Evolutionary conservation across 352 stramenopile species (phyloP), one percentile per base, ranked within the genome.

Genomic region (Pythium apleroticum): DNA sequence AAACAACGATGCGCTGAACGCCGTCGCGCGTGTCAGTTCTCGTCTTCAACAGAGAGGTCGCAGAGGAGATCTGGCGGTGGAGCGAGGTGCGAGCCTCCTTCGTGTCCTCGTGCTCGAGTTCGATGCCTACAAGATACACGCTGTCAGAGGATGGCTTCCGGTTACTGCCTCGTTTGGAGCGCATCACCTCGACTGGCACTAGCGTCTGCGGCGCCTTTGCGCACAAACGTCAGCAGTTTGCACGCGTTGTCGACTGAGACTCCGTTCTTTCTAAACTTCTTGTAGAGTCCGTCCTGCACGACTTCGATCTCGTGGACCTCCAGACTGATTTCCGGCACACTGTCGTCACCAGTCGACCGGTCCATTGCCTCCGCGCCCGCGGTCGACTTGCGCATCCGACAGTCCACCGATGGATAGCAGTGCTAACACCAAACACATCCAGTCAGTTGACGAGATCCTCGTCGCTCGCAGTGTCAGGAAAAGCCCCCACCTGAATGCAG

Each of bases 401-500:
- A 91, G 50, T 94, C 80, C 2, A 94, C 65, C 11, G 76, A 80
- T 27, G 86, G 80, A 60, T 80, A 92, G 53, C 72, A 90, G 48
- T 82, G 77, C 81, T 92, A 10, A 25, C 41, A 48, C 19, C 17
- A 22, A 12, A 48, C n/a, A 6, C 15, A 24, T 9, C 22, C 15
- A 22, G 17, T 48, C n/a, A 48, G 41, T 19, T 25, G 17, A 48
- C 17, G 17, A 48, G n/a, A n/a, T n/a, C n/a, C n/a, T n/a, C n/a
- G n/a, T n/a, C n/a, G n/a, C n/a, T n/a, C n/a, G n/a, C n/a, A n/a
- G n/a, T n/a, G n/a, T n/a, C n/a, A n/a, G n/a, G n/a, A n/a, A n/a
- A n/a, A n/a, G n/a, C n/a, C n/a, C 41, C 7, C 56, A 90, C 84
- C 72, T 94, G 86, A 39, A 92, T 90, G 66, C 80, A 91, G 30